Evolutionary conservation across 2,329 filamentous ascomycete species (phyloP).

Genomic region (Xylariaceae sp.): DNA sequence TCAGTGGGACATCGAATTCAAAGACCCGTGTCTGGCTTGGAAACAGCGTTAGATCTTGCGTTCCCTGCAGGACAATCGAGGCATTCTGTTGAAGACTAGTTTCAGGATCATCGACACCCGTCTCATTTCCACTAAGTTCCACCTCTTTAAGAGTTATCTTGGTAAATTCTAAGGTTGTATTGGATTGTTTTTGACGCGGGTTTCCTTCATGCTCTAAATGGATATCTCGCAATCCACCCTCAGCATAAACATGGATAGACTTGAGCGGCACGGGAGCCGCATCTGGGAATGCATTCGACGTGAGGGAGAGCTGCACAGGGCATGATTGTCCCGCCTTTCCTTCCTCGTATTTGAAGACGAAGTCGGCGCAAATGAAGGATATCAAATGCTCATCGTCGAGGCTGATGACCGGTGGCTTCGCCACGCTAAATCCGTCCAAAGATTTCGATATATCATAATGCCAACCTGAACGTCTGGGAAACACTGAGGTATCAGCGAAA

Average conservation of each 20-base stretch:
- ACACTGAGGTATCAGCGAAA: slow-evolving; percentile 40
- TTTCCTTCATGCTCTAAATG: slow-evolving; percentile 43
- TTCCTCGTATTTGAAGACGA: slow-evolving; percentile 55
- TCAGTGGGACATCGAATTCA: slow-evolving; percentile 66
- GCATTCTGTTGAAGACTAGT: slow-evolving; percentile 27
- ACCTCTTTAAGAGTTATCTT: slow-evolving; percentile 24
- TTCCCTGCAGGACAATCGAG: slow-evolving; percentile 46
- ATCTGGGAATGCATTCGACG: slow-evolving; percentile 51
- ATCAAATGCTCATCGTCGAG: slow-evolving; percentile 48
- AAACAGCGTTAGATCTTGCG: slow-evolving; percentile 59
- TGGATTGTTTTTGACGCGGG: slow-evolving; percentile 8
- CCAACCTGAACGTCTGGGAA: slow-evolving; percentile 53
- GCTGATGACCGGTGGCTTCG: slow-evolving; percentile 46
- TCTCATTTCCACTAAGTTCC: slow-evolving; percentile 30
- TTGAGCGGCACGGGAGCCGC: slow-evolving; percentile 51
- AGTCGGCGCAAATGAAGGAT: slow-evolving; percentile 53
- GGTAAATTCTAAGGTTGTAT: slow-evolving; percentile 18
- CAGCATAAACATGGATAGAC: slow-evolving; percentile 51
- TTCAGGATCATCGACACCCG: slow-evolving; percentile 27
- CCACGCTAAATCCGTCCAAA: slow-evolving; percentile 45
- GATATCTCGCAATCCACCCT: slow-evolving; percentile 55
- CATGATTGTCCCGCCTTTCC: slow-evolving; percentile 59
- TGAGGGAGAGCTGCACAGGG: slow-evolving; percentile 54
- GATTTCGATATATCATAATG: slow-evolving; percentile 58
- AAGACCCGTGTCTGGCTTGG: slow-evolving; percentile 67